Percentiles rank a stretch among this genome's conserved stretches.
Conservation (phyloP, 805 yeast species). For the Nakazawaea pomicola region DNA sequence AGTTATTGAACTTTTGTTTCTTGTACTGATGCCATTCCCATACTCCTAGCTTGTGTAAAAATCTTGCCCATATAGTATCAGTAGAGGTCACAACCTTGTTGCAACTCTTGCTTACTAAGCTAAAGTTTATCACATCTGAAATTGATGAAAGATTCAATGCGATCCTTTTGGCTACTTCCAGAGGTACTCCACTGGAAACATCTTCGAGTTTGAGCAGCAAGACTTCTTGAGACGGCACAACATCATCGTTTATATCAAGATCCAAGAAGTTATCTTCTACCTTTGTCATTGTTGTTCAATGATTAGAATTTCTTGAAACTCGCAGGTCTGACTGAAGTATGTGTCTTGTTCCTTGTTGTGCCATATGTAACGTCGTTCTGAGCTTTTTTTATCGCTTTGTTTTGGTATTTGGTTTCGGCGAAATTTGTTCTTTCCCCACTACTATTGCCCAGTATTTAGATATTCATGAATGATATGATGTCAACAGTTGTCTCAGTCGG, state of each 20-base stretch:
- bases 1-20: neutral
- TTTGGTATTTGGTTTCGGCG: too few species aligned
- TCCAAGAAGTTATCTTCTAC: neutral
- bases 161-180: constrained; percentile 12
- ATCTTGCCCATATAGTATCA: constrained; percentile 22
- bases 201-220: neutral
- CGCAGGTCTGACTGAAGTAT: too few species aligned
- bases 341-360: too few species aligned
- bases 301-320: too few species aligned
- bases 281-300: too few species aligned
- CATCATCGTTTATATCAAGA: neutral
- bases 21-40: constrained; percentile 18
- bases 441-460: too few species aligned
- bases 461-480: too few species aligned
- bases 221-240: too few species aligned
- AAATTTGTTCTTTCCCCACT: too few species aligned
- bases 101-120: constrained; percentile 22
- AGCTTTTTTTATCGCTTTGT: too few species aligned
- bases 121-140: constrained; percentile 23
- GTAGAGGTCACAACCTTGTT: constrained; percentile 19
- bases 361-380: too few species aligned
- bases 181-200: neutral
- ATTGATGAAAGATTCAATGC: constrained; percentile 19
- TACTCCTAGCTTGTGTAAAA: constrained; percentile 18
- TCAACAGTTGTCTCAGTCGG: too few species aligned